These are phyloP conservation scores for Quercus phellos DNA, from an alignment of 331 rosid species.

Conservation along the genomic window DNA sequence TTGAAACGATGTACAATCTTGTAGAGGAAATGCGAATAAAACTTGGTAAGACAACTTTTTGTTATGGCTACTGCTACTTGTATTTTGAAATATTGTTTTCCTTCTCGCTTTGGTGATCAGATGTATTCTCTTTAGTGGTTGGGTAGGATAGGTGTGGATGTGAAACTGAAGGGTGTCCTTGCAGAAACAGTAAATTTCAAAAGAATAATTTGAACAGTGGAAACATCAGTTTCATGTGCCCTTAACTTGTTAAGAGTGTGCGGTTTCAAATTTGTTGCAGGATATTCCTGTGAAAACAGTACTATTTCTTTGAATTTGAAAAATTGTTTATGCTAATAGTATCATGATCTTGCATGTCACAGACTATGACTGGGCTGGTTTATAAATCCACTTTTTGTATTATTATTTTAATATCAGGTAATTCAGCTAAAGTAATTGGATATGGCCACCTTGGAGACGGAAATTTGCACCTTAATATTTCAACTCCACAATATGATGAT, in stretches of 20 bases:
- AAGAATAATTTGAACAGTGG: neutral
- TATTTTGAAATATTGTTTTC: neutral
- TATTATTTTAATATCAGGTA: constrained; percentile 36
- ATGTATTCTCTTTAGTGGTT: neutral
- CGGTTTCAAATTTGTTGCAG: neutral
- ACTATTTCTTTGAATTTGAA: neutral
- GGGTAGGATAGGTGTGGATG: neutral
- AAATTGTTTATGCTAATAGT: neutral
- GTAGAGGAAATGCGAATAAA: constrained; percentile 75
- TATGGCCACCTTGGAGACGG: constrained; percentile 96
- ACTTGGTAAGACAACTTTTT: constrained; percentile 50
- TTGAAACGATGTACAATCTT: constrained; percentile 67
- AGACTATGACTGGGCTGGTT: neutral
- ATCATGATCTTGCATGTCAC: constrained; percentile 3
- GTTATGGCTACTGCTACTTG: neutral
- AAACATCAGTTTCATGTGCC: neutral
- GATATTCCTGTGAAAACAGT: neutral
- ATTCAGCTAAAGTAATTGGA: constrained; percentile 60
- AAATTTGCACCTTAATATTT: constrained; percentile 87
- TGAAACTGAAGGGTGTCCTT: neutral
- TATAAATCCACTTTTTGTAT: neutral
- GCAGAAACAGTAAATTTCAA: neutral
- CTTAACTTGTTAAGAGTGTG: neutral
- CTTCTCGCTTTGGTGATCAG: neutral
- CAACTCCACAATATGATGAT: constrained; percentile 67